These are phyloP conservation scores for Pichia kluyveri DNA, from an alignment of 805 yeast species.

Conservation along the genomic window DNA sequence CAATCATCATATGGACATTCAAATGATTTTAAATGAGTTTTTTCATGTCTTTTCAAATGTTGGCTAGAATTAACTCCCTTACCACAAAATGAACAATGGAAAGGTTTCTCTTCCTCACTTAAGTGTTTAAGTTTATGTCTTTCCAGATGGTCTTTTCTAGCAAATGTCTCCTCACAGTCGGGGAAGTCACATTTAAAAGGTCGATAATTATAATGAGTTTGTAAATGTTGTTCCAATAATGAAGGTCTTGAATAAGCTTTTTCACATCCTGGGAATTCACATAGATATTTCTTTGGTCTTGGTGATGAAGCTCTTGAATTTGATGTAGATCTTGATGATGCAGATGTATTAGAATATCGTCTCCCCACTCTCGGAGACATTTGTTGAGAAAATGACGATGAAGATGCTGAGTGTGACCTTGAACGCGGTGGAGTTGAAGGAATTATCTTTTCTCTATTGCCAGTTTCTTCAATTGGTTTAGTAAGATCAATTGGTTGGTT, in stretches of 20 bases:
- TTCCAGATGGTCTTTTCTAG: constrained; percentile 69
- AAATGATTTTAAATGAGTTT: constrained; percentile 66
- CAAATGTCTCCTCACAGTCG: constrained; percentile 56
- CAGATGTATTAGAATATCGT: not conserved
- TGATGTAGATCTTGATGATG: constrained; percentile 5
- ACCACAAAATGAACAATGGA: constrained; percentile 62
- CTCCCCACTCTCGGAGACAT: constrained; percentile 1
- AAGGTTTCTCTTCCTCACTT: constrained; percentile 48
- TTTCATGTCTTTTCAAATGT: constrained; percentile 75
- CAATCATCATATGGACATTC: constrained; percentile 57
- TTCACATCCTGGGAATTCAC: constrained; percentile 58
- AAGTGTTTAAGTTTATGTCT: constrained; percentile 67
- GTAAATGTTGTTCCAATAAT: constrained; percentile 68
- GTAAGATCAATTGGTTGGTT: too few relatives aligned
- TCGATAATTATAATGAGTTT: constrained; percentile 72
- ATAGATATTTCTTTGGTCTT: constrained; percentile 53
- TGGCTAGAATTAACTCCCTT: constrained; percentile 78
- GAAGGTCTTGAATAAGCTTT: constrained; percentile 80
- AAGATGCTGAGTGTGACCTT: not conserved
- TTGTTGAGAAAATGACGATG: not conserved
- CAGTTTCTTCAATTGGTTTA: too few relatives aligned
- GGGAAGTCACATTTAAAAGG: constrained; percentile 56
- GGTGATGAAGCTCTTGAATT: constrained; percentile 30
- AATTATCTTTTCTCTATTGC: too few relatives aligned
- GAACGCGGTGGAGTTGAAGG: constrained; percentile 2